Percentiles rank a stretch among this genome's conserved stretches.
phyloP scores from a whole-genome alignment of 176 grass and related monocot species.

The Lolium perenne region DNA sequence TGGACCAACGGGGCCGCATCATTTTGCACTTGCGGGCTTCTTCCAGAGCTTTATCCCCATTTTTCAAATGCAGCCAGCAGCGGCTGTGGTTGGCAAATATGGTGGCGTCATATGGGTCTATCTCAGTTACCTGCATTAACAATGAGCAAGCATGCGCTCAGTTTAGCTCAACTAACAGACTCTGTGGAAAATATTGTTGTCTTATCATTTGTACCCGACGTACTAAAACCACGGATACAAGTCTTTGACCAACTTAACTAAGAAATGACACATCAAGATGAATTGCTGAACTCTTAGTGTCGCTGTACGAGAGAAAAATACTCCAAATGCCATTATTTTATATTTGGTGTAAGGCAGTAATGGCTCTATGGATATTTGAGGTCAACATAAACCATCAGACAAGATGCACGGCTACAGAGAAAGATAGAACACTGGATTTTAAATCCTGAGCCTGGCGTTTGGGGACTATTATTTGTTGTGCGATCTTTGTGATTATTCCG shows the following conservation, averaged over 20 bases:
- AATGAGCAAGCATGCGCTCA: no score
- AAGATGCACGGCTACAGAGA: neutral
- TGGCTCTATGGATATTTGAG: neutral
- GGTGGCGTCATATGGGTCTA: no score
- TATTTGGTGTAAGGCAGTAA: neutral
- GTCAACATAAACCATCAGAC: neutral
- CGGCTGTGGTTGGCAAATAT: no score
- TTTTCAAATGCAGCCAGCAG: no score
- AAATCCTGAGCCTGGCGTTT: neutral
- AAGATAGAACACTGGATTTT: neutral
- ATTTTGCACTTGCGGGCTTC: no score
- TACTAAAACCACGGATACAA: neutral
- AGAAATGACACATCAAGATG: neutral
- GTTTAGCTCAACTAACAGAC: no score
- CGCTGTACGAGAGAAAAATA: neutral
- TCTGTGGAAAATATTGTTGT: no score
- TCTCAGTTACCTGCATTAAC: no score
- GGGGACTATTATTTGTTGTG: neutral
- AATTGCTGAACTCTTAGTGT: neutral
- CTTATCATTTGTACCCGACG: no score
- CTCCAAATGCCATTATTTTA: neutral
- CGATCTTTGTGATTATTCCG: neutral
- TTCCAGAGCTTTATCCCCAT: no score
- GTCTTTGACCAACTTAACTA: neutral
- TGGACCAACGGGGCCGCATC: no score